Percentiles rank a stretch among this genome's conserved stretches.
These are phyloP conservation scores for Ascosphaera aggregata DNA, from an alignment of 2,329 filamentous ascomycete genomes.

Conservation along the genomic window DNA sequence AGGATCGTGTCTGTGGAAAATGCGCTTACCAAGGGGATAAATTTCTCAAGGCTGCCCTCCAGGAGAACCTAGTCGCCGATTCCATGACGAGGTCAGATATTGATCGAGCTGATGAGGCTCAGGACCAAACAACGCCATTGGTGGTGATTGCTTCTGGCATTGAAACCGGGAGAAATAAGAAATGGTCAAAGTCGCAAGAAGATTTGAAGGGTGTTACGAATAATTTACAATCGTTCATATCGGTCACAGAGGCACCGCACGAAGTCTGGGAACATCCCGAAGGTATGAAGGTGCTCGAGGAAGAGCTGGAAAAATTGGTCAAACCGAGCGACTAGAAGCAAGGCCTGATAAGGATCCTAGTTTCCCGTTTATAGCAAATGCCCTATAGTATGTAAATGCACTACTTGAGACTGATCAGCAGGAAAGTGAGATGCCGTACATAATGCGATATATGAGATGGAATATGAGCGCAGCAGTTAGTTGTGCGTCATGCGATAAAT, in stretches of 20 bases:
- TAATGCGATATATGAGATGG: too few species aligned
- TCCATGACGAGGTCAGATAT: slow-evolving; percentile 72
- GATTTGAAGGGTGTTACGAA: slow-evolving; percentile 62
- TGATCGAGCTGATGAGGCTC: slow-evolving; percentile 52
- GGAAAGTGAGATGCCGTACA: too few species aligned
- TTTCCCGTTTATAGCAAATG: too few species aligned
- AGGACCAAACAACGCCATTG: slow-evolving; percentile 50
- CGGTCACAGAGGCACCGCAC: slow-evolving; percentile 65
- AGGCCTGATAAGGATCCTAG: background rate
- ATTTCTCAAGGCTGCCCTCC: slow-evolving; percentile 70
- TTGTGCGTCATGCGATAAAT: too few species aligned
- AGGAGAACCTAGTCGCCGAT: slow-evolving; percentile 74
- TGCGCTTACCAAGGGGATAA: slow-evolving; percentile 60
- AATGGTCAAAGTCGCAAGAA: slow-evolving; percentile 68
- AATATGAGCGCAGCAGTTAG: too few species aligned
- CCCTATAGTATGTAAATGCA: too few species aligned
- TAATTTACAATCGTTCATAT: slow-evolving; percentile 62
- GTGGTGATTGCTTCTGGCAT: slow-evolving; percentile 64
- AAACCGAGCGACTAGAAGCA: slow-evolving; percentile 2
- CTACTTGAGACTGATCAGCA: too few species aligned
- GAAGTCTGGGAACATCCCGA: slow-evolving; percentile 60
- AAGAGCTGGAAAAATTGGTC: slow-evolving; percentile 49
- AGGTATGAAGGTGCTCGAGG: slow-evolving; percentile 54
- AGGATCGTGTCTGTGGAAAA: slow-evolving; percentile 67
- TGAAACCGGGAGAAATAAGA: slow-evolving; percentile 37